These are phyloP conservation scores for Nakazawaea siamensis DNA, from an alignment of 805 yeast genomes.

Conservation along the genomic window DNA sequence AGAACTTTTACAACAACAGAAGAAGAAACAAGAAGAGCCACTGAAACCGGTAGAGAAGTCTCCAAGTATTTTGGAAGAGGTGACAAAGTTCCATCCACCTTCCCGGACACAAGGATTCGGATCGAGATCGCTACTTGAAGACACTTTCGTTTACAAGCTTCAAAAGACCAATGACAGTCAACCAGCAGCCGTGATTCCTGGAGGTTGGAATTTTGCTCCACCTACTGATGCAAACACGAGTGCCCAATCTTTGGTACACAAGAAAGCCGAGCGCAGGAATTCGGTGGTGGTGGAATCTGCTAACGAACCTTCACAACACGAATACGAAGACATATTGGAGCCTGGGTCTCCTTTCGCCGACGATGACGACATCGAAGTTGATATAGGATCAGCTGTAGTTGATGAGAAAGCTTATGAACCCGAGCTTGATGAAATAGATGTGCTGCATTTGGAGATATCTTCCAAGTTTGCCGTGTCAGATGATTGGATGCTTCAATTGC, in stretches of 20 bases:
- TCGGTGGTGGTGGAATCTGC: slow-evolving; percentile 1
- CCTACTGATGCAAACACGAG: slow-evolving; percentile 7
- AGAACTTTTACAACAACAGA: slow-evolving; percentile 15
- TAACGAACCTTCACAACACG: slow-evolving; percentile 1
- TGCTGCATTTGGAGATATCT: slow-evolving; percentile 29
- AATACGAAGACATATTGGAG: slow-evolving; percentile 7
- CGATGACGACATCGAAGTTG: slow-evolving; percentile 15
- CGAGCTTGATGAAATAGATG: slow-evolving; percentile 37
- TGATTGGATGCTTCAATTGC: slow-evolving; percentile 61
- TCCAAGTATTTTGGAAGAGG: slow-evolving; percentile 13
- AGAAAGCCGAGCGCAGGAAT: slow-evolving; percentile 5
- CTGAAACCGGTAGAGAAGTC: not conserved
- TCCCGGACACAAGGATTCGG: slow-evolving; percentile 4
- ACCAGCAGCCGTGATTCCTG: slow-evolving; percentile 18
- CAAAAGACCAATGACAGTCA: slow-evolving; percentile 17
- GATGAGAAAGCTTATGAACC: slow-evolving; percentile 70
- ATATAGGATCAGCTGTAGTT: slow-evolving; percentile 27
- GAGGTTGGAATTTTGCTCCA: slow-evolving; percentile 20
- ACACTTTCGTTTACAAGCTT: slow-evolving; percentile 23
- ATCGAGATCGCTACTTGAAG: slow-evolving; percentile 15
- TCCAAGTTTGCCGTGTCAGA: slow-evolving; percentile 41
- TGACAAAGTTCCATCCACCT: slow-evolving; percentile 4
- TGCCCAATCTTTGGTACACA: slow-evolving; percentile 8
- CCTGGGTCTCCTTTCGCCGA: slow-evolving; percentile 11
- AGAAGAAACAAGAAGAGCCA: slow-evolving; percentile 3